Evolutionary conservation across 2,329 filamentous ascomycete species (phyloP), one percentile per base, ranked within the genome.

Genomic region (Exophiala sideris): DNA sequence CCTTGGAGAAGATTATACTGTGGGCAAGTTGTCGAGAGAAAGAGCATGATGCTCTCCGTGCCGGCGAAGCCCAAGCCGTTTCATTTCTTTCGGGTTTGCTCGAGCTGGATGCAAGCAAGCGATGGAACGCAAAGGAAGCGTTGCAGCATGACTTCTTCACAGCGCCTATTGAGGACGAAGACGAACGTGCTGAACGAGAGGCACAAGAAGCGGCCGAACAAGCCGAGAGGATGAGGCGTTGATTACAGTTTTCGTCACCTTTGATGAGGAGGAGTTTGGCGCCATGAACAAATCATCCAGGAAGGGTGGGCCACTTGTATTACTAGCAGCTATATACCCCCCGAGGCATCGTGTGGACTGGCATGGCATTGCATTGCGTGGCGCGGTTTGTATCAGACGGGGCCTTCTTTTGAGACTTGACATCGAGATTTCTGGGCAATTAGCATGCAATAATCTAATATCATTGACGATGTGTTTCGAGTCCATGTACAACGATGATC

Each of bases 1-100:
- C 83, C 4, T 84, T 96, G 64, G 90, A 96, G 71, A 94, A 95
- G 73, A 94, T 99, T 63, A 86, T 99, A 59, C 78, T 96, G 45
- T 99, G 94, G 94, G 94, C 90, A 66, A 96, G 90, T 21, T 89
- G 88, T 56, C 83, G 90, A 18, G 85, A 83, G 52, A 80, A 84
- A 18, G 79, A 80, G 57, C 79, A 79, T 50, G 58, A 62, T 21
- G 44, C 21, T 29, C 78, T 80, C 60, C 74, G 72, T 3, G 70
- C 72, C 44, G 73, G 72, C 49, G 70, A 77, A 68, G 66, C 72
- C 61, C 67, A 75, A 72, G 74, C 72, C 24, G 73, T 72, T n/a
- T 66, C 67, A 24, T 70, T 76, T 11, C 62, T 76, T 35, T 58
- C 67, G 24, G 69, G 70, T 7, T 64, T 76, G 39, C 71, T 77